phyloP scores from a whole-genome alignment of 805 yeast genomes.

The Candida easanensis region DNA sequence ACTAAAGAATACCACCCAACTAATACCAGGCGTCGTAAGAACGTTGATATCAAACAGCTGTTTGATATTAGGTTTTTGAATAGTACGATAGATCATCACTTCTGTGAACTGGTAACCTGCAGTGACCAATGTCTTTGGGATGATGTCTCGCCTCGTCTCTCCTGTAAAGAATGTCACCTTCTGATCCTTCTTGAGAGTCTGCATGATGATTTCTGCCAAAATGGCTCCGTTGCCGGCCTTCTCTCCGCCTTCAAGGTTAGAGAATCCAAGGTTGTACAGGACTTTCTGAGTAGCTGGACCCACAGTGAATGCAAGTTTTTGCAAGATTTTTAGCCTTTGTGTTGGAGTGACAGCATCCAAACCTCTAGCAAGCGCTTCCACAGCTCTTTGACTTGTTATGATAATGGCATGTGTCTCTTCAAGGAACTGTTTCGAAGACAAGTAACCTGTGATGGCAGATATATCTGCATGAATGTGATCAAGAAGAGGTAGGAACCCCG shows the following conservation, averaged over 20 bases:
- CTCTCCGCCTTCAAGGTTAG: conserved; percentile 65
- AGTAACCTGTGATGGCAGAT: conserved; percentile 38
- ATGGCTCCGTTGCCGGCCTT: conserved; percentile 79
- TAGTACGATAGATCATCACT: conserved; percentile 67
- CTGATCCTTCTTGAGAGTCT: conserved; percentile 10
- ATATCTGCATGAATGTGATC: conserved; percentile 58
- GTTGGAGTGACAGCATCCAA: conserved; percentile 21
- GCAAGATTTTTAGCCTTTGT: conserved; percentile 31
- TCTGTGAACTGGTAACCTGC: conserved; percentile 51
- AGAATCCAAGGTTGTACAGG: conserved; percentile 60
- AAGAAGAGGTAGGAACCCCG: conserved; percentile 71
- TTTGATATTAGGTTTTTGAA: conserved; percentile 44
- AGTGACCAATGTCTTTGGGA: conserved; percentile 56
- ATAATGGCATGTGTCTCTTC: conserved; percentile 50
- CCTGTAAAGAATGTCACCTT: conserved; percentile 78
- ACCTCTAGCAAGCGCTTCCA: conserved; percentile 65
- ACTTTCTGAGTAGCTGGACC: conserved; percentile 84
- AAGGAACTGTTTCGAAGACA: conserved; percentile 43
- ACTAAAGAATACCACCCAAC: conserved; percentile 64
- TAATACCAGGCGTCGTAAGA: conserved; percentile 29
- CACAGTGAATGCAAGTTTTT: conserved; percentile 73
- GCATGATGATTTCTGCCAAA: conserved; percentile 62
- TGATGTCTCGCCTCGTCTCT: conserved; percentile 73
- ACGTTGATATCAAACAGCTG: conserved; percentile 18
- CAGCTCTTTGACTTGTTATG: conserved; percentile 89